phyloP scores from a whole-genome alignment of 345 rosid genomes.

The Sisymbrium altissimum region DNA sequence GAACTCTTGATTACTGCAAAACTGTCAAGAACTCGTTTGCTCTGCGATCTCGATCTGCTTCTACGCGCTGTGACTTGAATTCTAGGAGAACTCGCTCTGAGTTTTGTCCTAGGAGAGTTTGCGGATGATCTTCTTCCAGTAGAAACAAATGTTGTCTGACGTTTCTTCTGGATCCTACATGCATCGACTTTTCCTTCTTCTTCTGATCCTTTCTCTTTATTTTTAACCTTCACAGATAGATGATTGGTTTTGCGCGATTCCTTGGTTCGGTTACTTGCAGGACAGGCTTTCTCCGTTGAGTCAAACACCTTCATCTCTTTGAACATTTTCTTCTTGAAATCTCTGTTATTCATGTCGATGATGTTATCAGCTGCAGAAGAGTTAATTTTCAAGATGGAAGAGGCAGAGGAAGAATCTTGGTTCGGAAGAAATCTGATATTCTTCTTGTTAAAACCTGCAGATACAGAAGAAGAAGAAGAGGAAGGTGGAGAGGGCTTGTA shows the following conservation, averaged over 20 bases:
- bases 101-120: conserved; percentile 35
- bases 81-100: conserved; percentile 55
- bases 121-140: conserved; percentile 31
- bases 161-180: conserved; percentile 15
- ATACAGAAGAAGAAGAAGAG: conserved; percentile 1
- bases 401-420: conserved; percentile 33
- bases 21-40: conserved; percentile 37
- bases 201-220: not conserved
- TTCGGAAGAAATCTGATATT: not conserved
- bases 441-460: conserved; percentile 5
- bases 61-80: conserved; percentile 32
- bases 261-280: conserved; percentile 18
- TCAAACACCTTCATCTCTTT: conserved; percentile 23
- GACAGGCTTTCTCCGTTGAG: conserved; percentile 25
- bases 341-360: conserved; percentile 38
- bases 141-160: conserved; percentile 2
- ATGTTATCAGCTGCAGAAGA: conserved; percentile 20
- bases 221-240: conserved; percentile 3
- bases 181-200: not conserved
- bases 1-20: conserved; percentile 68
- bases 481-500: conserved; percentile 43
- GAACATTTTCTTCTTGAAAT: conserved; percentile 18
- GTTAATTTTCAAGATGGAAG: conserved; percentile 35
- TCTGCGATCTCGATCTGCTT: conserved; percentile 32
- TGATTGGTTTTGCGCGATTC: not conserved